These are phyloP conservation scores for Penicillium sp. DNA, from an alignment of 2,329 filamentous ascomycete genomes.

Conservation along the genomic window DNA sequence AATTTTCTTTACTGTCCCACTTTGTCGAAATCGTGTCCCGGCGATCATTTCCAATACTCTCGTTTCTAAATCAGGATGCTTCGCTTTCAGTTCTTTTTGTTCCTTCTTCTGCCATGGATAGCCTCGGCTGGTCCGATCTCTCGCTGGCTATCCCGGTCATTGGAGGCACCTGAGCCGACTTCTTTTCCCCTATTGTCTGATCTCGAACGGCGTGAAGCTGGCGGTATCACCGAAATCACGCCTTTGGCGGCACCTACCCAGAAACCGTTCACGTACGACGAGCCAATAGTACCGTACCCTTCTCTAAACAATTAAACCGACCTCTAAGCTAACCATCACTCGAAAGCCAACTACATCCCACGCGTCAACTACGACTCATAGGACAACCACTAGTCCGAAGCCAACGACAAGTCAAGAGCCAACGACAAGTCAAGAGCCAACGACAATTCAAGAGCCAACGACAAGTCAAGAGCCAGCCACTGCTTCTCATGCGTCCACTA, in stretches of 20 bases:
- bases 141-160: constrained; percentile 13
- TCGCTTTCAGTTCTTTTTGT: constrained; percentile 9
- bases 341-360: not conserved
- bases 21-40: not conserved
- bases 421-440: not conserved
- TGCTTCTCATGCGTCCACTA: not conserved
- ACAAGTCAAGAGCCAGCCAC: not conserved
- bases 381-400: not conserved
- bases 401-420: not conserved
- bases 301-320: not conserved
- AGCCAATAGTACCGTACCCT: not conserved
- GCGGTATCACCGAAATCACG: not conserved
- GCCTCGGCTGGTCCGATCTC: constrained; percentile 31
- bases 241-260: not conserved
- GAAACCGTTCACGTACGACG: not conserved
- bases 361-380: not conserved
- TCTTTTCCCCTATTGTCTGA: not conserved
- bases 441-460: not conserved
- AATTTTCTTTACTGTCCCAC: not conserved
- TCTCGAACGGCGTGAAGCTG: constrained; percentile 1
- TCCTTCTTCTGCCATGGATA: constrained; percentile 17
- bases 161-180: not conserved
- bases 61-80: constrained; percentile 19
- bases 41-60: not conserved
- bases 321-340: not conserved